Conservation (phyloP, 768 basidiomycete genomes). For the Gyrodon lividus region DNA sequence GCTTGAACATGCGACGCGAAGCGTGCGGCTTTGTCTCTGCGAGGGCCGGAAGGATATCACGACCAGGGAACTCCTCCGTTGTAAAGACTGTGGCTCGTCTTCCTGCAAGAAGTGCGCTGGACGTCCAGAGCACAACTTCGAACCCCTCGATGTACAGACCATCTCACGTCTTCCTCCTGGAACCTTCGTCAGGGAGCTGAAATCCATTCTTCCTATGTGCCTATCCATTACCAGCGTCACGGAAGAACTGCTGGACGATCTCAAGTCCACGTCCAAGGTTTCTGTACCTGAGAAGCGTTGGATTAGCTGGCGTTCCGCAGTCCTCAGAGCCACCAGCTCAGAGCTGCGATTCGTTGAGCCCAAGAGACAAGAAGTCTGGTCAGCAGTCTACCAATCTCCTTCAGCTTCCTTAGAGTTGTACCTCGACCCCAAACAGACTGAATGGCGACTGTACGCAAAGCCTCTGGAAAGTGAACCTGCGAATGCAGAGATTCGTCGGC, state of each 20-base stretch:
- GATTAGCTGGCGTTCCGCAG: slow-evolving; percentile 67
- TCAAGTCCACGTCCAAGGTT: slow-evolving; percentile 41
- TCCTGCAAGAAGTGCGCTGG: slow-evolving; percentile 88
- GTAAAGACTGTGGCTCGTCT: slow-evolving; percentile 73
- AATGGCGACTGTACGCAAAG: slow-evolving; percentile 84
- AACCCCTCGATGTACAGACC: slow-evolving; percentile 47
- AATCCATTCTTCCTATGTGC: slow-evolving; percentile 85
- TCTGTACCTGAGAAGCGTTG: slow-evolving; percentile 57
- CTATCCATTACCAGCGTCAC: slow-evolving; percentile 56
- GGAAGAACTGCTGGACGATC: slow-evolving; percentile 47
- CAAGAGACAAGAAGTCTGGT: slow-evolving; percentile 89
- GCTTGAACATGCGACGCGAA: slow-evolving; percentile 62
- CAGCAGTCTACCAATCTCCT: slow-evolving; percentile 71
- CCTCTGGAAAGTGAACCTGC: slow-evolving; percentile 68
- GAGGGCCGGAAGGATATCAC: slow-evolving; percentile 85
- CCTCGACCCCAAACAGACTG: slow-evolving; percentile 71
- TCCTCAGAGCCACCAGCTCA: slow-evolving; percentile 52
- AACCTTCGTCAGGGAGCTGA: slow-evolving; percentile 73
- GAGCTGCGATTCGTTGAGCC: slow-evolving; percentile 83
- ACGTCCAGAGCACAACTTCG: slow-evolving; percentile 82
- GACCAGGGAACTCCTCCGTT: slow-evolving; percentile 60
- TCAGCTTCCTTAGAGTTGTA: slow-evolving; percentile 71
- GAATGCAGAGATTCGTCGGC: slow-evolving; percentile 73
- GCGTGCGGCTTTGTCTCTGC: slow-evolving; percentile 82
- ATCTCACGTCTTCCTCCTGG: slow-evolving; percentile 68